Evolutionary conservation across 2,329 filamentous ascomycete species (phyloP), one percentile per base, ranked within the genome.

Genomic region (Shiraia sp.): DNA sequence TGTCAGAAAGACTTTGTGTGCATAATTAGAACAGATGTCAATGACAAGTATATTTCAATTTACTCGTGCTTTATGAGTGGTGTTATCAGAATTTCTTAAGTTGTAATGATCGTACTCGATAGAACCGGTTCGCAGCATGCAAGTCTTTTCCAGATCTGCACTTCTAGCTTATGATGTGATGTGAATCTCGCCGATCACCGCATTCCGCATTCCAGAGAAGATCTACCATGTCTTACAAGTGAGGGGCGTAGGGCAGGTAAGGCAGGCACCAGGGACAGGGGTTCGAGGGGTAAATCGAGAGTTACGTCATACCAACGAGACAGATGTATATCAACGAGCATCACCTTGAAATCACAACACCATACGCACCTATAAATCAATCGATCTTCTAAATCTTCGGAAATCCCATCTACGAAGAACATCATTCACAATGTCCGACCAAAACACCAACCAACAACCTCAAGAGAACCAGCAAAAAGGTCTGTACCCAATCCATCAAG

Each of bases 1-100:
- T 40, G 36, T 42, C 48, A 51, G 43, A 47, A 45, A 36, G 36
- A 42, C 38, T 50, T 55, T 58, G 47, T 62, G 53, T 65, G 60
- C 53, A 62, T 62, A 62, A 46, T 50, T 61, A 53, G 51, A 54
- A 58, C 53, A 55, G 55, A 54, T 56, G 49, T 40, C 60, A 61
- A 51, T 47, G 49, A 53, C 35, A 44, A 40, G 44, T 56, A 42
- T 47, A 45, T 57, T 55, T 47, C 52, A 14, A n/a, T 24, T 24
- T 32, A 14, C 15, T 13, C 6, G 13, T 19, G 12, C 2, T 31
- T 10, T 35, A 17, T 8, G 29, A 14, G 9, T 16, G n/a, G 16
- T 32, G 13, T 36, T n/a, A 14, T 16, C 26, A 5, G 13, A 3
- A 31, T 16, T 5, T 14, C 19, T 4, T 8, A 22, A 22, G n/a